These are phyloP conservation scores for Fusarium sarcochroum DNA, from an alignment of 2,329 filamentous ascomycete species.

Conservation along the genomic window DNA sequence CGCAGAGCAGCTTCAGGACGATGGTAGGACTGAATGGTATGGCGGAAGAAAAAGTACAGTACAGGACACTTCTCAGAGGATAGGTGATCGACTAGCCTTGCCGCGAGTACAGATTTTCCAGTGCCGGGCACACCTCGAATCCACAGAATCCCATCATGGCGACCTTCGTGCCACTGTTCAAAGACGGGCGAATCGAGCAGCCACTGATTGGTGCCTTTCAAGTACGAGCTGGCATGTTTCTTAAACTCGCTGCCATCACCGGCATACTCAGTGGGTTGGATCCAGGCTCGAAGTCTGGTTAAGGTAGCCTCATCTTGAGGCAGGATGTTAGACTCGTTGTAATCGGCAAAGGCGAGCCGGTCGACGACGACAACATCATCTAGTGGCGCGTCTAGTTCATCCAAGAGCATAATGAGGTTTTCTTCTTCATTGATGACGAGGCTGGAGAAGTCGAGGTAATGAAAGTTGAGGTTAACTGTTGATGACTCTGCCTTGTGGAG, in stretches of 20 bases:
- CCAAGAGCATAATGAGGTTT: neutral
- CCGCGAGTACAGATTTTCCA: constrained; percentile 56
- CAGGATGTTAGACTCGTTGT: constrained; percentile 51
- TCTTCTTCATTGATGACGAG: too few species aligned
- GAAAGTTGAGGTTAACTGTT: too few species aligned
- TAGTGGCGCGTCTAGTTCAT: neutral
- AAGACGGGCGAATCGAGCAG: constrained; percentile 12
- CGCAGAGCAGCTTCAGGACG: constrained; percentile 49
- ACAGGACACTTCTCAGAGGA: constrained; percentile 42
- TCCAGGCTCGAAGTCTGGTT: constrained; percentile 30
- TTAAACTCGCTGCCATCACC: constrained; percentile 31
- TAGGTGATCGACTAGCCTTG: constrained; percentile 41
- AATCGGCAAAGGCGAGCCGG: constrained; percentile 49
- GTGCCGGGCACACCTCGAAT: constrained; percentile 55
- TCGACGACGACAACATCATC: constrained; percentile 41
- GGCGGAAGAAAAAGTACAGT: constrained; percentile 58
- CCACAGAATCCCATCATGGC: constrained; percentile 30
- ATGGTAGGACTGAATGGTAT: constrained; percentile 56
- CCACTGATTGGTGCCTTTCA: constrained; percentile 32
- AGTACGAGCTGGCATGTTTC: constrained; percentile 26
- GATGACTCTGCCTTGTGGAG: too few species aligned
- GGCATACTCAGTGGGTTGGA: constrained; percentile 29
- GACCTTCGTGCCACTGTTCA: constrained; percentile 15
- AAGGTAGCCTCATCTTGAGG: constrained; percentile 45
- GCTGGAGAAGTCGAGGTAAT: too few species aligned